Conservation (phyloP, 306 rosid genomes). For the Gynostemma pentaphyllum region DNA sequence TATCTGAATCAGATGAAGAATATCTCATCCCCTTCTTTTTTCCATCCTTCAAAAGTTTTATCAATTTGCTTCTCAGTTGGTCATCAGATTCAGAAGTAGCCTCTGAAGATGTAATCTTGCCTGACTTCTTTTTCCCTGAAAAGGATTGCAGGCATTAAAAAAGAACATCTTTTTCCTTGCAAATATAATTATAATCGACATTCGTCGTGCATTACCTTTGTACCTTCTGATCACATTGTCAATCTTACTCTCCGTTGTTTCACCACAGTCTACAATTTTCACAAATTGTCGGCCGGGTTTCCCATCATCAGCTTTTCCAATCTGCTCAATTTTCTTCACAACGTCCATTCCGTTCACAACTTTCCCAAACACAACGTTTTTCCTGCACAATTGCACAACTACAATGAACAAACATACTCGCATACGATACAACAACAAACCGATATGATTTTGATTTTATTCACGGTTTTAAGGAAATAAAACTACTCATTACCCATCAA, state of each 20-base stretch:
- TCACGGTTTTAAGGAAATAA: background rate
- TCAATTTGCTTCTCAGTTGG: constrained; percentile 37
- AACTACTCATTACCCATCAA: constrained; percentile 57
- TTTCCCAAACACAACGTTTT: constrained; percentile 92
- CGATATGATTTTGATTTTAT: background rate
- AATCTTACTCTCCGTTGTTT: constrained; percentile 35
- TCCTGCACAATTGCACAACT: constrained; percentile 54
- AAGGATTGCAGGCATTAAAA: constrained; percentile 12
- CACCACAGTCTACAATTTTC: constrained; percentile 82
- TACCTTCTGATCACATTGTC: constrained; percentile 39
- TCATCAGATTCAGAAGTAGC: constrained; percentile 51
- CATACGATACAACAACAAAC: no score
- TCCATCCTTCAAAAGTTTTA: constrained; percentile 36
- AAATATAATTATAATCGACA: background rate
- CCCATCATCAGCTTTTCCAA: constrained; percentile 69
- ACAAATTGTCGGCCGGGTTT: constrained; percentile 61
- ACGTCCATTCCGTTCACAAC: constrained; percentile 63
- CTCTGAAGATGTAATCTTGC: constrained; percentile 39
- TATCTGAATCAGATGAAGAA: constrained; percentile 61
- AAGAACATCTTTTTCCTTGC: constrained; percentile 1
- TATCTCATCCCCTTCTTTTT: constrained; percentile 57
- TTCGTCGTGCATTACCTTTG: constrained; percentile 46
- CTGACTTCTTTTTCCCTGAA: constrained; percentile 55
- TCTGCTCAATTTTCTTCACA: constrained; percentile 69
- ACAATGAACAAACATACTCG: no score